phyloP scores from a whole-genome alignment of 2,329 filamentous ascomycete species.

The Akanthomyces uredinophilus region DNA sequence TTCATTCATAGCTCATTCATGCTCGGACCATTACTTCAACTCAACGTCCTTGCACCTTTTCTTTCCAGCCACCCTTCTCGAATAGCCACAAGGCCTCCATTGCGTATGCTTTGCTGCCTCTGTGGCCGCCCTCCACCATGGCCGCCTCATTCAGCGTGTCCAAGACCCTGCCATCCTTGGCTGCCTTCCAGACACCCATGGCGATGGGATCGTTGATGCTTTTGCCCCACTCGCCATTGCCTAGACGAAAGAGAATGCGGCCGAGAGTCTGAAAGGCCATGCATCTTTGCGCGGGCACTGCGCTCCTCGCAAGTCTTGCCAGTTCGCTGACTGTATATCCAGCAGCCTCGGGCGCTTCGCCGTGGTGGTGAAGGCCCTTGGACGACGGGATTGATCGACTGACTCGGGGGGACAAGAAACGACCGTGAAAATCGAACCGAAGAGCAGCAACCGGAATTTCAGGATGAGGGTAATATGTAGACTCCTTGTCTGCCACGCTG shows the following conservation, averaged over 20 bases:
- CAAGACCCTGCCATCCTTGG: slow-evolving; percentile 72
- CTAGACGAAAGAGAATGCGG: slow-evolving; percentile 76
- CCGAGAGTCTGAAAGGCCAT: slow-evolving; percentile 89
- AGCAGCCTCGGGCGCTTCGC: slow-evolving; percentile 83
- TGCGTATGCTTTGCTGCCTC: slow-evolving; percentile 78
- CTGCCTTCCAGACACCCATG: slow-evolving; percentile 74
- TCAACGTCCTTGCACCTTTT: slow-evolving; percentile 52
- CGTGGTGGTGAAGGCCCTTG: slow-evolving; percentile 88
- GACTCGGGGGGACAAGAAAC: slow-evolving; percentile 69
- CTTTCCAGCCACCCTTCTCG: slow-evolving; percentile 66
- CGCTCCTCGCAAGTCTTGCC: slow-evolving; percentile 71
- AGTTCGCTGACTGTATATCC: slow-evolving; percentile 91
- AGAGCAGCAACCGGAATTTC: slow-evolving; percentile 69
- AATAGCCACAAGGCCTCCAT: slow-evolving; percentile 85
- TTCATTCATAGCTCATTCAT: neutral
- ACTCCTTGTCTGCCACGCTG: slow-evolving; percentile 61
- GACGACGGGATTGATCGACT: slow-evolving; percentile 70
- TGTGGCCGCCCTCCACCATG: slow-evolving; percentile 62
- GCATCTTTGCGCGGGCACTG: slow-evolving; percentile 81
- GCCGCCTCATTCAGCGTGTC: slow-evolving; percentile 75
- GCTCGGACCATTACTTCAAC: slow-evolving; percentile 29
- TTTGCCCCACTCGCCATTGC: slow-evolving; percentile 65
- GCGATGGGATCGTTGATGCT: slow-evolving; percentile 54
- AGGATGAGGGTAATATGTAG: slow-evolving; percentile 76
- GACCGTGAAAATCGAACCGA: slow-evolving; percentile 83